These are phyloP conservation scores for Liriodendron chinense DNA, from an alignment of 164 flowering plant species.

Conservation along the genomic window DNA sequence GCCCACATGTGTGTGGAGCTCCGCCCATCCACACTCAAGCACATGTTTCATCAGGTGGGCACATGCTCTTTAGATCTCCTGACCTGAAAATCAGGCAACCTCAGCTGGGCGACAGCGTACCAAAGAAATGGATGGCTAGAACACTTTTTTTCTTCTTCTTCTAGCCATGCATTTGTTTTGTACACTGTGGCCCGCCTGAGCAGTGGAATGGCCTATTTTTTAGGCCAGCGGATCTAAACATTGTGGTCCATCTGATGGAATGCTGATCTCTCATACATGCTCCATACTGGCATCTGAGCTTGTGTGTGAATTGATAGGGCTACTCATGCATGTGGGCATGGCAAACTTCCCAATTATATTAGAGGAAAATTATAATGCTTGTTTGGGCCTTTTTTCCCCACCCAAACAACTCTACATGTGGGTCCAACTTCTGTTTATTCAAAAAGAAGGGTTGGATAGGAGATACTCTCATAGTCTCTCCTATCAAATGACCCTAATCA, in stretches of 20 bases:
- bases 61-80: neutral
- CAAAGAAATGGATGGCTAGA: too few relatives aligned
- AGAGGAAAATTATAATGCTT: neutral
- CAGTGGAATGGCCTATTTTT: too few relatives aligned
- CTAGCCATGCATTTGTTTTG: too few relatives aligned
- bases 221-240: too few relatives aligned
- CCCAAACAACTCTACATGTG: neutral
- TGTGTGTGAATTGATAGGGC: neutral
- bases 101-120: too few relatives aligned
- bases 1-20: conserved; percentile 21
- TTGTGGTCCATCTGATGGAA: neutral
- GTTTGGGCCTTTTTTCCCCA: neutral
- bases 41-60: neutral
- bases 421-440: neutral
- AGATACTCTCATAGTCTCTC: neutral
- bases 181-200: too few relatives aligned
- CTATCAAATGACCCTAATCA: neutral
- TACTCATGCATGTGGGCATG: too few relatives aligned
- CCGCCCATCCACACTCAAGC: neutral
- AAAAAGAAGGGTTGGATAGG: neutral
- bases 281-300: neutral
- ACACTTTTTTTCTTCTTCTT: too few relatives aligned
- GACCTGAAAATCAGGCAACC: too few relatives aligned
- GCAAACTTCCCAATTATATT: neutral
- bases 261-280: neutral